These are phyloP conservation scores for Phytophthora sansomeana DNA, from an alignment of 352 stramenopile genomes.

Conservation along the genomic window DNA sequence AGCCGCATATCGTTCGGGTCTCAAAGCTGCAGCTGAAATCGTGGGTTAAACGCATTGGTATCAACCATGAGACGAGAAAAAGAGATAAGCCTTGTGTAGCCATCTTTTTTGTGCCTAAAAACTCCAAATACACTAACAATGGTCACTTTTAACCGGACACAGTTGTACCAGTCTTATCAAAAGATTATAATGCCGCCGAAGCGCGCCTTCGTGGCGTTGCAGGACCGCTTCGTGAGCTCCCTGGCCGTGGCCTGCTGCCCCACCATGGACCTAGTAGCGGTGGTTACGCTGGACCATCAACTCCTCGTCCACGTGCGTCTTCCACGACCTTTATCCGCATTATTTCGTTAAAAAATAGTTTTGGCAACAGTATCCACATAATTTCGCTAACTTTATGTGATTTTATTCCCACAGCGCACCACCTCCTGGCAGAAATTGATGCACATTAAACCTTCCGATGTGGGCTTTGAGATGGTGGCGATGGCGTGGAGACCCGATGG, in stretches of 20 bases:
- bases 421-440: constrained; percentile 82
- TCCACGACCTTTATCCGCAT: background rate
- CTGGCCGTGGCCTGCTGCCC: constrained; percentile 63
- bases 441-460: constrained; percentile 70
- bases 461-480: constrained; percentile 58
- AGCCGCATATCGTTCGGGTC: background rate
- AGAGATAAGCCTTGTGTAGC: no score
- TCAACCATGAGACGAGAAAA: no score
- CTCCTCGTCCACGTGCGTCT: constrained; percentile 76
- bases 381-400: constrained; percentile 2
- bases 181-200: constrained; percentile 27
- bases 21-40: background rate
- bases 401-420: constrained; percentile 51
- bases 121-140: no score
- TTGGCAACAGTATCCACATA: background rate
- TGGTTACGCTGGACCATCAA: constrained; percentile 73
- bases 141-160: background rate
- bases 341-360: background rate
- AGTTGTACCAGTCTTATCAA: no score
- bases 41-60: background rate
- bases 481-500: constrained; percentile 77
- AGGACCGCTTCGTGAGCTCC: constrained; percentile 74
- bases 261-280: constrained; percentile 81
- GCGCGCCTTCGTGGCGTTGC: constrained; percentile 67
- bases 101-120: no score